Evolutionary conservation across 2,329 filamentous ascomycete species (phyloP).

Genomic region (Neofusicoccum sp.): DNA sequence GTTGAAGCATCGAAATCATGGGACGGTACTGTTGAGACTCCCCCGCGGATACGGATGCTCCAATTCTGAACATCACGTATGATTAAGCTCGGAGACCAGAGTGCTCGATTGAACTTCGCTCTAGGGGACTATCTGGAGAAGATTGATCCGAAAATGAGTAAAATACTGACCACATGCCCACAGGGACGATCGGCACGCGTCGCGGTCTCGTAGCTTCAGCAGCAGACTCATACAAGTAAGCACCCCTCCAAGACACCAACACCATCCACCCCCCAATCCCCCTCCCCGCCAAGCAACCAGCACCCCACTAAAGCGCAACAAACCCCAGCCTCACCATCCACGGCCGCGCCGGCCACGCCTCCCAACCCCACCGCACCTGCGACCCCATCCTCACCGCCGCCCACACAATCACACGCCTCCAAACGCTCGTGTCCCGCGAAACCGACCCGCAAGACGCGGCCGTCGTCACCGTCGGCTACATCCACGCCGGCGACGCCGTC

Average conservation of each 20-base stretch:
- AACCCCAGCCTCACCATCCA: slow-evolving; percentile 50
- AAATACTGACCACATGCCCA: background rate
- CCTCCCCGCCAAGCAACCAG: background rate
- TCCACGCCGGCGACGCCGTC: slow-evolving; percentile 63
- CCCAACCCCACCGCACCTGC: slow-evolving; percentile 57
- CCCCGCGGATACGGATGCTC: too few species aligned
- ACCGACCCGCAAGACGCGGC: slow-evolving; percentile 56
- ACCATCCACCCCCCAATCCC: background rate
- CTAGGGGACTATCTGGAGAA: too few species aligned
- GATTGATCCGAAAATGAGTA: background rate
- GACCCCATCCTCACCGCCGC: slow-evolving; percentile 63
- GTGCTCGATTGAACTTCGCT: too few species aligned
- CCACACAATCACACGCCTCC: slow-evolving; percentile 59
- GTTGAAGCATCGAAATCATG: too few species aligned
- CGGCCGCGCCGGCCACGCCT: slow-evolving; percentile 62
- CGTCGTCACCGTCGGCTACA: slow-evolving; percentile 61
- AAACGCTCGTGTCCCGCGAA: slow-evolving; percentile 61
- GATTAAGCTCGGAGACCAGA: too few species aligned
- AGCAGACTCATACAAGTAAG: slow-evolving; percentile 42
- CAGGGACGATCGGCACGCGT: slow-evolving; percentile 45
- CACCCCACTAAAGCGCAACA: too few species aligned
- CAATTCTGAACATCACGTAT: too few species aligned
- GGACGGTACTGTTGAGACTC: too few species aligned
- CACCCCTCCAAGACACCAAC: background rate
- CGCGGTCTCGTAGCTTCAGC: slow-evolving; percentile 45